Evolutionary conservation across 208 protist species (phyloP).

Genomic region (Herpetomonas samuelpessoai): DNA sequence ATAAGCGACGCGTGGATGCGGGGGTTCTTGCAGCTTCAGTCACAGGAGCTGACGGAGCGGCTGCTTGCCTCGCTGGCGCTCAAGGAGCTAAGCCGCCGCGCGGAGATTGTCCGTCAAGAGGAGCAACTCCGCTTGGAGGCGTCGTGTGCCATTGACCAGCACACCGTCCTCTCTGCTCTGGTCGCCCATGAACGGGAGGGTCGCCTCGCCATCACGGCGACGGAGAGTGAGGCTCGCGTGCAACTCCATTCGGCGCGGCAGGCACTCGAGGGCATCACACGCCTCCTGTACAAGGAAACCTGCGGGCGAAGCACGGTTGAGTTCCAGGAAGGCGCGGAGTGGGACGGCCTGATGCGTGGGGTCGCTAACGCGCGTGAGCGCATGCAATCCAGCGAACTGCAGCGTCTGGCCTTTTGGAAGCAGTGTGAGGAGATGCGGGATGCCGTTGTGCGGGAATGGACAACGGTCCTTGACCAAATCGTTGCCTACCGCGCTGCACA

Average conservation of each 20-base stretch:
- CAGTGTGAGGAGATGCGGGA: constrained; percentile 6
- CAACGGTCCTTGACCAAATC: constrained; percentile 3
- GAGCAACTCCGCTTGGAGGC: constrained; percentile 10
- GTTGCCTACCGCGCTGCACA: neutral
- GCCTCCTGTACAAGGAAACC: constrained; percentile 23
- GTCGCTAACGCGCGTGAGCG: constrained; percentile 12
- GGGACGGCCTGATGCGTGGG: constrained; percentile 9
- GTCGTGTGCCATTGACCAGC: constrained; percentile 17
- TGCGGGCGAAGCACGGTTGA: constrained; percentile 22
- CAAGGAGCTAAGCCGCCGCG: constrained; percentile 22
- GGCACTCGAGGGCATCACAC: constrained; percentile 1
- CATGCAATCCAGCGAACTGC: constrained; percentile 2
- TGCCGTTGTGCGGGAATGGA: constrained; percentile 11
- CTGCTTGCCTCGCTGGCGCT: constrained; percentile 30
- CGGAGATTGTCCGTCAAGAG: constrained; percentile 4
- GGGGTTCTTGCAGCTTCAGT: constrained; percentile 17
- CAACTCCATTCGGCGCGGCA: constrained; percentile 2
- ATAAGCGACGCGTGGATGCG: constrained; percentile 26
- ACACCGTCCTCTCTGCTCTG: constrained; percentile 29
- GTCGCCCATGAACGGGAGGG: constrained; percentile 43
- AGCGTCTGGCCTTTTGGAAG: constrained; percentile 7
- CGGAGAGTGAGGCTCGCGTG: constrained; percentile 18
- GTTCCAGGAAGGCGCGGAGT: constrained; percentile 29
- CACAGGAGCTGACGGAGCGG: constrained; percentile 17
- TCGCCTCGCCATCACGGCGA: constrained; percentile 23